A percentile compares a stretch with the other conserved stretches of the same genome.
These are phyloP conservation scores for Saitozyma sp. DNA, from an alignment of 768 basidiomycete genomes.

Conservation along the genomic window DNA sequence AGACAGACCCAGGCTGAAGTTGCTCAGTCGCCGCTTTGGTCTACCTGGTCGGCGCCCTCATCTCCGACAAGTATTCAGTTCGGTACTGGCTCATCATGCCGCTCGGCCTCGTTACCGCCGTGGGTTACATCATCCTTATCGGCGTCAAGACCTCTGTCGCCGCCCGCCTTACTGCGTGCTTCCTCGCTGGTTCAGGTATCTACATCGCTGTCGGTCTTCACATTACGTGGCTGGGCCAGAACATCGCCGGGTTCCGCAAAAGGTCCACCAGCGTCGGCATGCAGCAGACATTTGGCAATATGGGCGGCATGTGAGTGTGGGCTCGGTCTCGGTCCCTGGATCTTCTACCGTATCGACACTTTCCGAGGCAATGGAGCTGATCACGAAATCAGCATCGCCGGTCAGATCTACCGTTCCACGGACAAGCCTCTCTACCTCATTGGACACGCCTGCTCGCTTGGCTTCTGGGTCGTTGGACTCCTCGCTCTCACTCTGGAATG, in stretches of 20 bases:
- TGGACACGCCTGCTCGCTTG: conserved; percentile 8
- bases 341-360: too few species aligned
- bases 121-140: conserved; percentile 9
- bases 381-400: conserved; percentile 8
- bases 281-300: too few species aligned
- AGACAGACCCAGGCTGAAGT: background rate
- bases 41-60: conserved; percentile 8
- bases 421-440: conserved; percentile 15
- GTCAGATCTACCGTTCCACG: conserved; percentile 12
- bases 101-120: background rate
- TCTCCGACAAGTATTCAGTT: conserved; percentile 4
- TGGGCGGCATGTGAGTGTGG: too few species aligned
- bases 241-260: background rate
- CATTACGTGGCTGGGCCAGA: background rate
- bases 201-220: conserved; percentile 1
- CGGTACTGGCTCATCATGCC: conserved; percentile 15
- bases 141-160: conserved; percentile 13
- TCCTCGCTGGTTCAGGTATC: too few species aligned
- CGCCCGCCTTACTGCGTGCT: conserved; percentile 9
- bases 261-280: too few species aligned
- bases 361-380: too few species aligned
- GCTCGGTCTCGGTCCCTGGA: too few species aligned
- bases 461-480: background rate
- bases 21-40: conserved; percentile 8
- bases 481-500: too few species aligned